phyloP scores from a whole-genome alignment of 2,329 filamentous ascomycete species.

The Plenodomus biglobosus region DNA sequence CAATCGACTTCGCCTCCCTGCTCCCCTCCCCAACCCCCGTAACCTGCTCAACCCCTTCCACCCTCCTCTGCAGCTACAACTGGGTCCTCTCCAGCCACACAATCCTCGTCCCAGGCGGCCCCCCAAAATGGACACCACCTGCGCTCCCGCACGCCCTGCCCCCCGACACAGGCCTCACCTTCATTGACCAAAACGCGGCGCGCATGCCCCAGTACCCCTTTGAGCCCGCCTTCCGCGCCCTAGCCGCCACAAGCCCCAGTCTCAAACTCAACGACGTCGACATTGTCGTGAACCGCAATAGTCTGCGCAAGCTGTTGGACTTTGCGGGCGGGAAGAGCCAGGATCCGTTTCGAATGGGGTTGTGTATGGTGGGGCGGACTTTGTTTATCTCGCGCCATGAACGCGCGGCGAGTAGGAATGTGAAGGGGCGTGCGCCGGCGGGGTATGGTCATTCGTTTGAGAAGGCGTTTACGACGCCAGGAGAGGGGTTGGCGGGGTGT shows the following conservation, averaged over 20 bases:
- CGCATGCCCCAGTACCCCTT: conserved; percentile 33
- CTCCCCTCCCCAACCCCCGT: neutral
- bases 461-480: conserved; percentile 23
- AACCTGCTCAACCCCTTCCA: neutral
- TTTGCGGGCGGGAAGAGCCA: conserved; percentile 19
- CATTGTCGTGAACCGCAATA: conserved; percentile 23
- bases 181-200: conserved; percentile 33
- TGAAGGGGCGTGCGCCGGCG: conserved; percentile 11
- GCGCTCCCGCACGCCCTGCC: conserved; percentile 13
- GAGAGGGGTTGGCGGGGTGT: conserved; percentile 16
- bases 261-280: conserved; percentile 14
- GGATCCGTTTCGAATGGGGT: conserved; percentile 36
- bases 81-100: conserved; percentile 16
- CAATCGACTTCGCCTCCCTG: conserved; percentile 1
- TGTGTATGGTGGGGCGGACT: conserved; percentile 37
- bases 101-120: conserved; percentile 21
- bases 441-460: conserved; percentile 41
- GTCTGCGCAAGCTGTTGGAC: conserved; percentile 20
- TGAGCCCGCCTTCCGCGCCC: conserved; percentile 23
- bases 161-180: conserved; percentile 12
- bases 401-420: conserved; percentile 13
- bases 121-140: conserved; percentile 19
- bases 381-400: conserved; percentile 40
- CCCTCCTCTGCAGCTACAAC: conserved; percentile 25
- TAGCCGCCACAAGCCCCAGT: conserved; percentile 16